A percentile compares a stretch with the other conserved stretches of the same genome.
Evolutionary conservation across 2,329 filamentous ascomycete species (phyloP).

Genomic region (Aspergillus bombycis): DNA sequence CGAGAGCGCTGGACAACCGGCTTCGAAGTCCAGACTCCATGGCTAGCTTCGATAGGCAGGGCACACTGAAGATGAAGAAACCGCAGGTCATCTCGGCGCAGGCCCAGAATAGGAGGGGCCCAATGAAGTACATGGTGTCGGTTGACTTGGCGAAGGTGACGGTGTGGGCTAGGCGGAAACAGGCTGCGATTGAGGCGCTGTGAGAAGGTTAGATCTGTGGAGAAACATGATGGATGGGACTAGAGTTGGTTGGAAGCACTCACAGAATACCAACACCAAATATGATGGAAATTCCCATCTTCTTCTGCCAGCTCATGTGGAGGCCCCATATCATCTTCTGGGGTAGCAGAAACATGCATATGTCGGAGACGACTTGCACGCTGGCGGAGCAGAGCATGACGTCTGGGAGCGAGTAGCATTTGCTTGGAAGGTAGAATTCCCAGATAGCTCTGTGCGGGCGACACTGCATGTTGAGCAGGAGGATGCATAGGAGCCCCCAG

Average conservation of each 20-base stretch:
- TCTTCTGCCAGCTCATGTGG: slow-evolving; percentile 34
- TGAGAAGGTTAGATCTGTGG: background rate
- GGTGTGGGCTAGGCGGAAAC: slow-evolving; percentile 38
- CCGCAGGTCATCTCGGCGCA: slow-evolving; percentile 51
- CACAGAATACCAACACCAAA: slow-evolving; percentile 40
- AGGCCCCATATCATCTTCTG: slow-evolving; percentile 41
- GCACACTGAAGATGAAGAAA: slow-evolving; percentile 48
- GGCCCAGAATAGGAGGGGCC: slow-evolving; percentile 49
- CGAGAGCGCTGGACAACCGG: background rate
- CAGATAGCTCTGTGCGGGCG: slow-evolving; percentile 38
- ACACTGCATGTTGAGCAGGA: slow-evolving; percentile 42
- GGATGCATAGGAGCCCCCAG: slow-evolving; percentile 31
- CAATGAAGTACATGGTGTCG: slow-evolving; percentile 41
- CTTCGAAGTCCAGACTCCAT: slow-evolving; percentile 21
- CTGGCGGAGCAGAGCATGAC: slow-evolving; percentile 34
- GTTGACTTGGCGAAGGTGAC: slow-evolving; percentile 16
- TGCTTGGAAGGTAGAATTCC: slow-evolving; percentile 35
- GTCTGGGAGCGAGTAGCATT: slow-evolving; percentile 34
- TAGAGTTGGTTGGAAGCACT: slow-evolving; percentile 14
- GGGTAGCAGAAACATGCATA: slow-evolving; percentile 38
- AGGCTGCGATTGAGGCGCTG: slow-evolving; percentile 48
- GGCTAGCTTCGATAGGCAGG: slow-evolving; percentile 45
- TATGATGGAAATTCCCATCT: slow-evolving; percentile 35
- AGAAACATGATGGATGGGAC: background rate
- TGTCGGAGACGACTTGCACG: slow-evolving; percentile 39